phyloP scores from a whole-genome alignment of 164 flowering plant species.

The Piper betle region DNA sequence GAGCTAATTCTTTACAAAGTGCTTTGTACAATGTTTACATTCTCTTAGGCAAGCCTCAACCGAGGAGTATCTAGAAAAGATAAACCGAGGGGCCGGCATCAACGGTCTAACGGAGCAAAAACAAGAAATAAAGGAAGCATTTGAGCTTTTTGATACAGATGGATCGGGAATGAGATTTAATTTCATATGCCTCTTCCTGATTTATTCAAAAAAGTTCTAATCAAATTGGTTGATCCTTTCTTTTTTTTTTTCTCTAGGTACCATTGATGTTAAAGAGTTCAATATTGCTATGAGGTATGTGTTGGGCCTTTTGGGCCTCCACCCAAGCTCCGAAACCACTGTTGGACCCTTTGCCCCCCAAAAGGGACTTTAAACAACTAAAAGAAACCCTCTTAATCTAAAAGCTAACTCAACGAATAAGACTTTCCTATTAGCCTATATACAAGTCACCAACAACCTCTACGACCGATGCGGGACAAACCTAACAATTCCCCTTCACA shows the following conservation, averaged over 20 bases:
- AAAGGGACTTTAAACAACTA: too few species aligned
- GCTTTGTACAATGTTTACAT: not conserved
- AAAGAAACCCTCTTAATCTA: too few species aligned
- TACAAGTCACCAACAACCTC: too few species aligned
- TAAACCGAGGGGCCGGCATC: slow-evolving; percentile 62
- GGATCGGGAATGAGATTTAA: slow-evolving; percentile 49
- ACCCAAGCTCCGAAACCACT: too few species aligned
- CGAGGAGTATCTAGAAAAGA: slow-evolving; percentile 43
- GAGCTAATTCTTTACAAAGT: not conserved
- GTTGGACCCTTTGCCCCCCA: too few species aligned
- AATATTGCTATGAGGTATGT: slow-evolving; percentile 95
- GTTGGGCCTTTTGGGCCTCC: too few species aligned
- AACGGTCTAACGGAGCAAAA: slow-evolving; percentile 61
- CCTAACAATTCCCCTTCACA: too few species aligned
- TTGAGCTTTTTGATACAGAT: slow-evolving; percentile 92
- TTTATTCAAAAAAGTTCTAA: not conserved
- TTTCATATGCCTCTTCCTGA: not conserved
- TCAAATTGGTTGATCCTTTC: not conserved
- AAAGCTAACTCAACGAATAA: too few species aligned
- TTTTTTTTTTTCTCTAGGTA: slow-evolving; percentile 29
- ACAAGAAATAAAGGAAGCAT: slow-evolving; percentile 94
- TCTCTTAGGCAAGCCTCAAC: slow-evolving; percentile 30
- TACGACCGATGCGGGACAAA: too few species aligned
- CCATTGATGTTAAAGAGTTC: slow-evolving; percentile 94
- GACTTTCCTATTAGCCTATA: too few species aligned